Evolutionary conservation across 2,329 filamentous ascomycete genomes (phyloP).

Genomic region (Hypoxylon sp.): DNA sequence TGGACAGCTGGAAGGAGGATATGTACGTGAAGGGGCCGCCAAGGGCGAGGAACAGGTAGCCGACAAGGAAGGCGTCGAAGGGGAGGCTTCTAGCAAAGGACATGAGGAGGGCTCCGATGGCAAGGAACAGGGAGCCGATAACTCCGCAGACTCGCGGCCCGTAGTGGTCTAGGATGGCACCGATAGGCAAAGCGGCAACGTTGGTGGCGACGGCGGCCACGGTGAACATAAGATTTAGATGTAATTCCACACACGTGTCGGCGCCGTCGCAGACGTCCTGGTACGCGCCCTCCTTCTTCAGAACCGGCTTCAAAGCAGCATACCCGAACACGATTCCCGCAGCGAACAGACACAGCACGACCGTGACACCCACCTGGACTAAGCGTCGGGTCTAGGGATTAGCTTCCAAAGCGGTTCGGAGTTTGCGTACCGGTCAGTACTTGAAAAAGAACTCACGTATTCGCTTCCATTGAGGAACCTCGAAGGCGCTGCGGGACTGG

Average conservation of each 20-base stretch:
- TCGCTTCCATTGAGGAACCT: constrained; percentile 63
- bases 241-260: constrained; percentile 62
- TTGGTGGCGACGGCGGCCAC: constrained; percentile 88
- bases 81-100: constrained; percentile 69
- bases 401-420: neutral
- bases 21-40: constrained; percentile 86
- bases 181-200: constrained; percentile 83
- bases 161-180: constrained; percentile 82
- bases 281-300: constrained; percentile 78
- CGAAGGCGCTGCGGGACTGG: constrained; percentile 61
- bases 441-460: constrained; percentile 51
- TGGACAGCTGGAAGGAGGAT: constrained; percentile 83
- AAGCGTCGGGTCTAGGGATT: constrained; percentile 19
- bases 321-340: constrained; percentile 86
- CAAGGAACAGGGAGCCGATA: constrained; percentile 72
- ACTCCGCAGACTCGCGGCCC: constrained; percentile 81
- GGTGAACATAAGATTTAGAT: constrained; percentile 91
- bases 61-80: constrained; percentile 78
- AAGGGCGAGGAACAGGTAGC: constrained; percentile 78
- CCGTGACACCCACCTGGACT: constrained; percentile 75
- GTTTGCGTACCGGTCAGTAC: neutral
- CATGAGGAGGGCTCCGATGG: constrained; percentile 75
- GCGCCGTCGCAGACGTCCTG: constrained; percentile 62
- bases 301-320: constrained; percentile 81
- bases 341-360: constrained; percentile 77